These are phyloP conservation scores for Colletotrichum sansevieriae DNA, from an alignment of 2,329 filamentous ascomycete species.

Conservation along the genomic window DNA sequence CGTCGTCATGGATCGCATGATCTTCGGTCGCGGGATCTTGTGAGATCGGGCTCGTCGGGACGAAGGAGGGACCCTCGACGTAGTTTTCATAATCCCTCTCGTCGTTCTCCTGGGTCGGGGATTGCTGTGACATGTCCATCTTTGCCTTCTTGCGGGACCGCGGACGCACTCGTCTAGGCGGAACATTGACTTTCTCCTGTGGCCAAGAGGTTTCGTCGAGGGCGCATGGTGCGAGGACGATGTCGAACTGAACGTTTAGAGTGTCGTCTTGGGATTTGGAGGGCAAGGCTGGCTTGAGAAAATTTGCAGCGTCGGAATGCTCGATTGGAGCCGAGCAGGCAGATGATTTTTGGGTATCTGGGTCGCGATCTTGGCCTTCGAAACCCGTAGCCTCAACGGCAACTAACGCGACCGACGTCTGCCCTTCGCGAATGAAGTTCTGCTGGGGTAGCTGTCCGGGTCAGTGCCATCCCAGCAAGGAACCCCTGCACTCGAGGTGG, in stretches of 20 bases:
- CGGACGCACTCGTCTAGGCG: constrained; percentile 37
- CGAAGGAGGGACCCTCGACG: constrained; percentile 46
- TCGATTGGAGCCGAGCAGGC: neutral
- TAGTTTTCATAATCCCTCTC: constrained; percentile 64
- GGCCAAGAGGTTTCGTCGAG: constrained; percentile 4
- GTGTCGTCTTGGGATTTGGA: constrained; percentile 20
- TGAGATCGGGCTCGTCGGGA: constrained; percentile 41
- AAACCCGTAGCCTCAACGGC: constrained; percentile 21
- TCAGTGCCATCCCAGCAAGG: constrained; percentile 39
- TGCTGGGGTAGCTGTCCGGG: constrained; percentile 35
- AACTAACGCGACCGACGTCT: constrained; percentile 17
- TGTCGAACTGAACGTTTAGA: constrained; percentile 7
- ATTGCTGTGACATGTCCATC: constrained; percentile 64
- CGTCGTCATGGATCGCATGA: constrained; percentile 59
- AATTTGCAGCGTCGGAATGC: neutral
- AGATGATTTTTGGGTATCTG: constrained; percentile 3
- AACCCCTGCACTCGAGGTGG: constrained; percentile 19
- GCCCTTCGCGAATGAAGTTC: constrained; percentile 27
- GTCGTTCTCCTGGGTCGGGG: constrained; percentile 69
- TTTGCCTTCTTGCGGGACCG: constrained; percentile 44
- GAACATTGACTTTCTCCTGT: constrained; percentile 26
- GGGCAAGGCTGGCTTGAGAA: neutral
- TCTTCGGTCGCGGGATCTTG: constrained; percentile 44
- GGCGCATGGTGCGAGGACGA: constrained; percentile 21
- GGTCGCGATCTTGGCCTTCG: constrained; percentile 17